These are phyloP conservation scores for Paecilomyces formosus DNA, from an alignment of 2,329 filamentous ascomycete species.

Conservation along the genomic window DNA sequence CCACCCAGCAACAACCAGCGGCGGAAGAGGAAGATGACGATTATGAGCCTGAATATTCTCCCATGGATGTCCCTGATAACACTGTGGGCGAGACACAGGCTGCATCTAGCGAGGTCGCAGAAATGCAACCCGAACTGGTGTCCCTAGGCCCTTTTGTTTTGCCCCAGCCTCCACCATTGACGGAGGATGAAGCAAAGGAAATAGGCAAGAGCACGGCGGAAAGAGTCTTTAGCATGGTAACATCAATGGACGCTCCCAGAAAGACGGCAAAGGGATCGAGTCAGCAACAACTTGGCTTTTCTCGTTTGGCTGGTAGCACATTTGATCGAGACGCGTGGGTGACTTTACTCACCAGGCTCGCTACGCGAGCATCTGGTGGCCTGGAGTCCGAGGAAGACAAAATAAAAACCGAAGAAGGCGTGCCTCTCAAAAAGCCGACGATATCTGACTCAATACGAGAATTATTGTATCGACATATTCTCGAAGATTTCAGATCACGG, in stretches of 20 bases:
- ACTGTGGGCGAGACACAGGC: slow-evolving; percentile 51
- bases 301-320: slow-evolving; percentile 72
- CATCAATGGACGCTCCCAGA: slow-evolving; percentile 60
- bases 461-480: slow-evolving; percentile 72
- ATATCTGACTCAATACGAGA: slow-evolving; percentile 65
- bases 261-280: slow-evolving; percentile 42
- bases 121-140: slow-evolving; percentile 51
- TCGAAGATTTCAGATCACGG: slow-evolving; percentile 84
- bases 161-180: slow-evolving; percentile 67
- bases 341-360: slow-evolving; percentile 75
- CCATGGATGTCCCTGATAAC: slow-evolving; percentile 48
- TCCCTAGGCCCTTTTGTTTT: slow-evolving; percentile 71
- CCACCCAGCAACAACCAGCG: slow-evolving; percentile 18
- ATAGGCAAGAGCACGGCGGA: slow-evolving; percentile 67
- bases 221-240: slow-evolving; percentile 72
- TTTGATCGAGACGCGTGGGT: slow-evolving; percentile 88
- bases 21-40: slow-evolving; percentile 71
- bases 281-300: slow-evolving; percentile 63
- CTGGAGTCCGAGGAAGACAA: slow-evolving; percentile 47
- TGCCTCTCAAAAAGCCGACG: slow-evolving; percentile 19
- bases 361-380: slow-evolving; percentile 67
- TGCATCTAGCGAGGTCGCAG: slow-evolving; percentile 68
- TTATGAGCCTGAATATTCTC: slow-evolving; percentile 81
- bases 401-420: slow-evolving; percentile 22
- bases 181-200: slow-evolving; percentile 61